A percentile compares a stretch with the other conserved stretches of the same genome.
Conservation (phyloP, 179 eudicot genomes). For the Pouteria campechiana region DNA sequence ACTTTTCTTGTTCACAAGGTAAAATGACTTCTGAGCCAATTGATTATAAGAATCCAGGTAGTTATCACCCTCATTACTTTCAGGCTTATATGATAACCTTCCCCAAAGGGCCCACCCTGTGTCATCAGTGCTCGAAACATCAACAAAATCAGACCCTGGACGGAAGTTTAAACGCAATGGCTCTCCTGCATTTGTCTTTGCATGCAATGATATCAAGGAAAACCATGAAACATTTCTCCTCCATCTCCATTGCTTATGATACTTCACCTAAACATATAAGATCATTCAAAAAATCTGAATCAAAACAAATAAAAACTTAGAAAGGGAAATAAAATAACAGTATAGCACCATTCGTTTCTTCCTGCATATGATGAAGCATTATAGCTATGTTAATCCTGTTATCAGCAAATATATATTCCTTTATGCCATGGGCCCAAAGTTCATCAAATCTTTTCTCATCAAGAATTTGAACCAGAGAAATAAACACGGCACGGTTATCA, state of each 20-base stretch:
- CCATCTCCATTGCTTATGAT: slow-evolving; percentile 71
- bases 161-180: slow-evolving; percentile 52
- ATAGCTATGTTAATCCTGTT: too few relatives aligned
- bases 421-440: too few relatives aligned
- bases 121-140: slow-evolving; percentile 50
- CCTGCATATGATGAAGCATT: too few relatives aligned
- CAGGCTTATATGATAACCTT: slow-evolving; percentile 33
- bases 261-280: slow-evolving; percentile 64
- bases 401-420: too few relatives aligned
- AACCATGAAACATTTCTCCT: slow-evolving; percentile 44
- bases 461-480: too few relatives aligned
- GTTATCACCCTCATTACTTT: slow-evolving; percentile 43
- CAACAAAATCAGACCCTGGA: slow-evolving; percentile 72
- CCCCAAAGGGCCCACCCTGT: slow-evolving; percentile 69
- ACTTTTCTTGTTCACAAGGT: slow-evolving; percentile 79
- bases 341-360: too few relatives aligned
- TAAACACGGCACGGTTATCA: too few relatives aligned
- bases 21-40: slow-evolving; percentile 39
- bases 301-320: too few relatives aligned
- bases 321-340: too few relatives aligned
- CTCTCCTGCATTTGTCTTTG: slow-evolving; percentile 70
- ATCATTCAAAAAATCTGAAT: too few relatives aligned
- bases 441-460: too few relatives aligned
- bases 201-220: slow-evolving; percentile 69
- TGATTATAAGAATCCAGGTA: slow-evolving; percentile 37